phyloP scores from a whole-genome alignment of 441 rosid species.

The Bruguiera hainesii region DNA sequence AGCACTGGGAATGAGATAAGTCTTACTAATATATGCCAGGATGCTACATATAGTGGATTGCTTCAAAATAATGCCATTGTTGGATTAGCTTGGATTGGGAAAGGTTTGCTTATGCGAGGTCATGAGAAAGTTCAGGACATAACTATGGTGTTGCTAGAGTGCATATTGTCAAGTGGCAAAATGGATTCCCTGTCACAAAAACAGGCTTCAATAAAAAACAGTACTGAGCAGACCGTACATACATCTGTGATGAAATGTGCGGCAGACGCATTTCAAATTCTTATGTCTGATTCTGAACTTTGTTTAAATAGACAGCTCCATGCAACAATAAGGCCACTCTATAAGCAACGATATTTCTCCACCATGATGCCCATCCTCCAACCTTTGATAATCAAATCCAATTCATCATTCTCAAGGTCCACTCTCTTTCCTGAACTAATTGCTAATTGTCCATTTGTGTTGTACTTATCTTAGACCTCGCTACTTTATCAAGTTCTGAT shows the following conservation, averaged over 20 bases:
- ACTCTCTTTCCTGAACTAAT: slow-evolving; percentile 10
- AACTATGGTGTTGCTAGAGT: slow-evolving; percentile 49
- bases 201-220: slow-evolving; percentile 22
- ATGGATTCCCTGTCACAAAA: slow-evolving; percentile 28
- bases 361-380: slow-evolving; percentile 63
- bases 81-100: slow-evolving; percentile 94
- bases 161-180: slow-evolving; percentile 44
- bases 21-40: slow-evolving; percentile 35
- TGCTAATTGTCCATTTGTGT: slow-evolving; percentile 3
- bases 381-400: slow-evolving; percentile 49
- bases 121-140: slow-evolving; percentile 72
- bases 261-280: slow-evolving; percentile 80
- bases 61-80: slow-evolving; percentile 53
- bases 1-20: slow-evolving; percentile 33
- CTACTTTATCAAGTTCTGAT: background rate
- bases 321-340: slow-evolving; percentile 79
- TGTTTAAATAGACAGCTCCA: slow-evolving; percentile 69
- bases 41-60: slow-evolving; percentile 29
- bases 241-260: slow-evolving; percentile 52
- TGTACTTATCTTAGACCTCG: background rate
- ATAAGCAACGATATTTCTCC: slow-evolving; percentile 83
- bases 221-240: slow-evolving; percentile 27
- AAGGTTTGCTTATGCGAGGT: slow-evolving; percentile 89
- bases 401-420: slow-evolving; percentile 33
- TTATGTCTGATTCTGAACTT: slow-evolving; percentile 70